Conservation (phyloP, 2,329 filamentous ascomycete species). For the Fusarium sp. region DNA sequence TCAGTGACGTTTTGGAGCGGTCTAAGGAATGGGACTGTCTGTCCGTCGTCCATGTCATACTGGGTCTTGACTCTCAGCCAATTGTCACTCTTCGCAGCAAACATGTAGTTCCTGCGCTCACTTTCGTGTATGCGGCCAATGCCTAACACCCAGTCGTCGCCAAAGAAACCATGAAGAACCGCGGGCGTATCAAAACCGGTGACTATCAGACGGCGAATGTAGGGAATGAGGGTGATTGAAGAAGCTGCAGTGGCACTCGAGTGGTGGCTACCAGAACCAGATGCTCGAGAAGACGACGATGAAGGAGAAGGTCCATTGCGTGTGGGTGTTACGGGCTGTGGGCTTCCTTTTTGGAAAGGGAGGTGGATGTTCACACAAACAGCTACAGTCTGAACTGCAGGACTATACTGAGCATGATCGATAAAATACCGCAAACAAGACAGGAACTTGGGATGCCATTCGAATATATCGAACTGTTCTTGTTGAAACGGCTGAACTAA, state of each 20-base stretch:
- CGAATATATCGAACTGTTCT: slow-evolving; percentile 80
- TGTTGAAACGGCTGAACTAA: slow-evolving; percentile 59
- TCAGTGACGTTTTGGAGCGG: slow-evolving; percentile 82
- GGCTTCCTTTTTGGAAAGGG: slow-evolving; percentile 78
- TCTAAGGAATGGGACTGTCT: slow-evolving; percentile 87
- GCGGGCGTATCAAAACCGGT: slow-evolving; percentile 90
- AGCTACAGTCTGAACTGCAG: slow-evolving; percentile 86
- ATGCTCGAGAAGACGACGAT: slow-evolving; percentile 48
- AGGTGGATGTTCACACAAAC: slow-evolving; percentile 92
- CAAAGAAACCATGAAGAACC: slow-evolving; percentile 95
- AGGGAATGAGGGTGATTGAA: slow-evolving; percentile 81
- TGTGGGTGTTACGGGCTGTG: slow-evolving; percentile 55
- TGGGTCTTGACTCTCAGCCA: slow-evolving; percentile 91
- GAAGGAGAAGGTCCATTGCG: slow-evolving; percentile 44
- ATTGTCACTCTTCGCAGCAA: slow-evolving; percentile 90
- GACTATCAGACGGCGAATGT: slow-evolving; percentile 88
- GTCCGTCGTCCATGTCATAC: slow-evolving; percentile 87
- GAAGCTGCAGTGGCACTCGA: slow-evolving; percentile 44
- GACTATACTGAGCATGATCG: slow-evolving; percentile 87
- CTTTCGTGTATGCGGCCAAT: slow-evolving; percentile 87
- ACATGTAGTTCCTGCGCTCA: slow-evolving; percentile 93
- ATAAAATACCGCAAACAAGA: slow-evolving; percentile 92
- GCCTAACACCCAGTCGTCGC: slow-evolving; percentile 88
- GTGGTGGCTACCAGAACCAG: slow-evolving; percentile 39
- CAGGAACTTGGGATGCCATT: slow-evolving; percentile 93